phyloP scores from a whole-genome alignment of 2,329 filamentous ascomycete species.

The Aureobasidium sp. region DNA sequence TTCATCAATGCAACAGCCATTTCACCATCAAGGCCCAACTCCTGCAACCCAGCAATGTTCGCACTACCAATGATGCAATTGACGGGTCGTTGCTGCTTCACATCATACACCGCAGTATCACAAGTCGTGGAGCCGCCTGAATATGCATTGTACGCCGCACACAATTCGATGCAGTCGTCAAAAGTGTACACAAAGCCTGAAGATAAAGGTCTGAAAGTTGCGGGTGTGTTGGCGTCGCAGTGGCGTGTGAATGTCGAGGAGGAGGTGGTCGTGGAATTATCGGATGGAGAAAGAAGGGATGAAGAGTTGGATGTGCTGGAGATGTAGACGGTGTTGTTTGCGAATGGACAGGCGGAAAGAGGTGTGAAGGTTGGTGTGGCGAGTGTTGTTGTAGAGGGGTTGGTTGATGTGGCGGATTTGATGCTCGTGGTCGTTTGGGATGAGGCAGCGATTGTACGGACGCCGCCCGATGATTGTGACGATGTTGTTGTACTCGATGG shows the following conservation, averaged over 20 bases:
- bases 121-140: slow-evolving; percentile 22
- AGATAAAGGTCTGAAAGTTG: slow-evolving; percentile 20
- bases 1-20: slow-evolving; percentile 18
- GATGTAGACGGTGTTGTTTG: slow-evolving; percentile 29
- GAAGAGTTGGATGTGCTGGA: slow-evolving; percentile 20
- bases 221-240: slow-evolving; percentile 28
- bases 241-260: slow-evolving; percentile 28
- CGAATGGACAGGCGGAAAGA: slow-evolving; percentile 26
- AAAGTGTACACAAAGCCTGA: slow-evolving; percentile 32
- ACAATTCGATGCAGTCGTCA: slow-evolving; percentile 31
- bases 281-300: background rate
- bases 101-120: slow-evolving; percentile 28
- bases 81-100: slow-evolving; percentile 23
- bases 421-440: background rate
- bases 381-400: slow-evolving; percentile 3
- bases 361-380: slow-evolving; percentile 19
- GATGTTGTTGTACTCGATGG: background rate
- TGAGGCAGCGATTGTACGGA: slow-evolving; percentile 7
- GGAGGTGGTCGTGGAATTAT: slow-evolving; percentile 17
- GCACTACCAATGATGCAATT: slow-evolving; percentile 27
- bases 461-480: background rate
- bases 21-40: slow-evolving; percentile 11
- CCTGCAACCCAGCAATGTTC: slow-evolving; percentile 11
- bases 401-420: background rate
- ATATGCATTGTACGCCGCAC: slow-evolving; percentile 28